A percentile compares a stretch with the other conserved stretches of the same genome.
Evolutionary conservation across 495 filamentous ascomycete species (phyloP).

Genomic region (Penicillium soppii): DNA sequence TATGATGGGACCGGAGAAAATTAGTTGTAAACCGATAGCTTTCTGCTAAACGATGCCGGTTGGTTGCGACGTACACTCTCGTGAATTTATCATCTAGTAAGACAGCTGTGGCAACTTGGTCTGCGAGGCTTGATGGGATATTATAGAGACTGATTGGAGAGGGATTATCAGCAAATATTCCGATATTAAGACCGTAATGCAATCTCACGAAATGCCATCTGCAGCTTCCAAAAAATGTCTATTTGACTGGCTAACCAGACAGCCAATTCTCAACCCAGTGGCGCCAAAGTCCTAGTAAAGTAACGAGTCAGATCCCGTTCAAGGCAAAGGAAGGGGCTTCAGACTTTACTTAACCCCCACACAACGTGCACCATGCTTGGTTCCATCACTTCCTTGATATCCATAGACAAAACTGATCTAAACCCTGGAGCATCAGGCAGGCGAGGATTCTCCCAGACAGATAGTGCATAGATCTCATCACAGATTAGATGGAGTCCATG

Average conservation of each 20-base stretch:
- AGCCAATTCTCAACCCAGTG: conserved; percentile 13
- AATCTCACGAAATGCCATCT: conserved; percentile 17
- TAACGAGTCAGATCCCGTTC: conserved; percentile 5
- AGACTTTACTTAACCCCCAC: conserved; percentile 36
- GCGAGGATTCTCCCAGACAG: conserved; percentile 32
- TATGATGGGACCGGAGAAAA: conserved; percentile 7
- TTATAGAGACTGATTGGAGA: conserved; percentile 2
- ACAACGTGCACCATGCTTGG: conserved; percentile 36
- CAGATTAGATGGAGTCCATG: conserved; percentile 47
- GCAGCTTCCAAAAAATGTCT: conserved; percentile 4
- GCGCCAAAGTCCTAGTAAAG: conserved; percentile 17
- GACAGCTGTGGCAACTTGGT: conserved; percentile 4
- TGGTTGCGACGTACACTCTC: not conserved
- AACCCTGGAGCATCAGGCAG: conserved; percentile 28
- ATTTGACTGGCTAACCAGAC: conserved; percentile 15
- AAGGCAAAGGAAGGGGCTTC: conserved; percentile 5
- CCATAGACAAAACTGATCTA: conserved; percentile 37
- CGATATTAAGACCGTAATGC: not conserved
- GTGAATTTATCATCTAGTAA: conserved; percentile 11
- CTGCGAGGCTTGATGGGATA: conserved; percentile 17
- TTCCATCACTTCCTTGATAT: conserved; percentile 36
- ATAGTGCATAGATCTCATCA: conserved; percentile 54
- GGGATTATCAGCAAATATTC: not conserved
- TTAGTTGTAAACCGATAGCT: conserved; percentile 6
- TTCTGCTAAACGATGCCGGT: conserved; percentile 4